phyloP scores from a whole-genome alignment of 129 eudicot genomes.

The Helichrysum umbraculigerum region DNA sequence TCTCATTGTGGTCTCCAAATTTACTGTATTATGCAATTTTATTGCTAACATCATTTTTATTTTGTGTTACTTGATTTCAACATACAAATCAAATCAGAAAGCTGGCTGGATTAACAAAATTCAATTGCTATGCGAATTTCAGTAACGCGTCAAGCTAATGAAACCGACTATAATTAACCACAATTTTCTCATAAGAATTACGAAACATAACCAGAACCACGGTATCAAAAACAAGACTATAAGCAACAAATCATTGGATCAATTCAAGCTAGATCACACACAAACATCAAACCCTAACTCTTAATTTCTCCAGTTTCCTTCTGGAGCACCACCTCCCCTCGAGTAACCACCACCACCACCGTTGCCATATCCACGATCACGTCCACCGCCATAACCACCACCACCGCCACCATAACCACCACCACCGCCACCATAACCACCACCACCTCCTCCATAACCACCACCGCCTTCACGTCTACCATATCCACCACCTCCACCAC shows the following conservation, averaged over 20 bases:
- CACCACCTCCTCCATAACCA: constrained; percentile 32
- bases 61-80: too few relatives aligned
- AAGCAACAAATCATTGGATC: not conserved
- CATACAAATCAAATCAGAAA: too few relatives aligned
- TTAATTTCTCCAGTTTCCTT: constrained; percentile 6
- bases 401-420: constrained; percentile 33
- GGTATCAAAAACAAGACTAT: constrained; percentile 4
- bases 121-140: too few relatives aligned
- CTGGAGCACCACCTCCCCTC: not conserved
- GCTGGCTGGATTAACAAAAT: too few relatives aligned
- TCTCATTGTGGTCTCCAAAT: too few relatives aligned
- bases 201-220: not conserved
- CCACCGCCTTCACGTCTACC: constrained; percentile 28
- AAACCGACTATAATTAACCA: not conserved
- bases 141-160: too few relatives aligned
- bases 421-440: constrained; percentile 12
- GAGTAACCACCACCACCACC: not conserved
- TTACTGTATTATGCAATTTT: too few relatives aligned
- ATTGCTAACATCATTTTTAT: too few relatives aligned
- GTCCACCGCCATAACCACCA: not conserved
- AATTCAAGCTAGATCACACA: not conserved
- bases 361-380: not conserved
- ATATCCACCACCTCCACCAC: constrained; percentile 26
- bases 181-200: not conserved
- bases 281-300: not conserved